A percentile compares a stretch with the other conserved stretches of the same genome.
Conservation (phyloP, 2,329 filamentous ascomycete genomes). For the Teratosphaeria gauchensis region DNA sequence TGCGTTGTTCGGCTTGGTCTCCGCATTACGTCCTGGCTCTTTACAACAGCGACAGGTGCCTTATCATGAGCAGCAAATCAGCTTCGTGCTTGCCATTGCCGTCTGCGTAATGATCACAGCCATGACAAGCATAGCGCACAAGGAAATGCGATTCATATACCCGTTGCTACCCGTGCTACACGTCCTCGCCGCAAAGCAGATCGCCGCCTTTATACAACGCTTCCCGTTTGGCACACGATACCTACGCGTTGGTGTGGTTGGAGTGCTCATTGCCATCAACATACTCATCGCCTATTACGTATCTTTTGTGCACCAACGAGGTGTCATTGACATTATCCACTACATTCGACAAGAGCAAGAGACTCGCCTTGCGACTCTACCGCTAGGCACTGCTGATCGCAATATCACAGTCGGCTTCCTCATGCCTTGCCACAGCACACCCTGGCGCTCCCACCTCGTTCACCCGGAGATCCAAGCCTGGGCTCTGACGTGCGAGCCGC, state of each 20-base stretch:
- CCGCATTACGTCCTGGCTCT: neutral
- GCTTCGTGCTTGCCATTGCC: conserved; percentile 44
- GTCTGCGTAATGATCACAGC: conserved; percentile 50
- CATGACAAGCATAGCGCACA: conserved; percentile 79
- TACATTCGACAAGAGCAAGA: conserved; percentile 58
- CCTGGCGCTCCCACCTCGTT: conserved; percentile 82
- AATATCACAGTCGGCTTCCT: conserved; percentile 62
- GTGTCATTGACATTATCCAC: conserved; percentile 62
- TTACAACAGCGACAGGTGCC: conserved; percentile 1
- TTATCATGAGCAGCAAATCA: conserved; percentile 8
- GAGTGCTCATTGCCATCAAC: conserved; percentile 54
- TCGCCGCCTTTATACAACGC: conserved; percentile 54
- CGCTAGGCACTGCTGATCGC: neutral
- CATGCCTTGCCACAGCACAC: conserved; percentile 92
- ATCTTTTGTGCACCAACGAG: conserved; percentile 68
- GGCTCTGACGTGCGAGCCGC: conserved; percentile 84
- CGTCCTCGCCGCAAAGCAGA: conserved; percentile 61
- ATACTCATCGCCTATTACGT: conserved; percentile 63
- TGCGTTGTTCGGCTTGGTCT: conserved; percentile 48
- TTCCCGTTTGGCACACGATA: conserved; percentile 14
- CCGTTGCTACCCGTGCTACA: conserved; percentile 82
- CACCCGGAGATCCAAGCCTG: conserved; percentile 66
- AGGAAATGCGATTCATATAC: conserved; percentile 95
- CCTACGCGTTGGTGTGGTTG: conserved; percentile 43
- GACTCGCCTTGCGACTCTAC: conserved; percentile 6